A percentile compares a stretch with the other conserved stretches of the same genome.
Conservation (phyloP, 768 basidiomycete species). For the Podaxis sp. region DNA sequence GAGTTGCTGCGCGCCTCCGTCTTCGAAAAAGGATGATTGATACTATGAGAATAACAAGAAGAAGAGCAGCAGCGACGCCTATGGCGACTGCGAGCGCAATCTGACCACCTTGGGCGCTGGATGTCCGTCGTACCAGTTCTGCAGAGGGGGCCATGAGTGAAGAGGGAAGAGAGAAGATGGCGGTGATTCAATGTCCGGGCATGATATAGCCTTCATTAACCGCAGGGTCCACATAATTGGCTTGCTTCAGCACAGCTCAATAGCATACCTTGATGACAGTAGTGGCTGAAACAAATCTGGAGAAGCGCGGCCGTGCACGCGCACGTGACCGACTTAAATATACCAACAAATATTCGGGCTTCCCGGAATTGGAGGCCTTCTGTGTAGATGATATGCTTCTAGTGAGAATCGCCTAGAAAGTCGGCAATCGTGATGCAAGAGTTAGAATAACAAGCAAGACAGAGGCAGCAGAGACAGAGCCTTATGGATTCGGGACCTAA, state of each 20-base stretch:
- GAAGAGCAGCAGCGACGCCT: not conserved
- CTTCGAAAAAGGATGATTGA: slow-evolving; percentile 1
- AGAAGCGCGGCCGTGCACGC: not conserved
- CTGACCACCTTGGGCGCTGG: not conserved
- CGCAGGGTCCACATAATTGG: not conserved
- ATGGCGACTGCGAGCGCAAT: not conserved
- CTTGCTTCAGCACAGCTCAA: slow-evolving; percentile 7
- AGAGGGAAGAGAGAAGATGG: not conserved
- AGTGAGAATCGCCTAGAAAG: too few species aligned
- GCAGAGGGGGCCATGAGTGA: slow-evolving; percentile 1
- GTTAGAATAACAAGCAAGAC: not conserved
- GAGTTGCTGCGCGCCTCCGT: not conserved
- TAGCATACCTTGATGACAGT: not conserved
- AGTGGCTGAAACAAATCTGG: slow-evolving; percentile 6
- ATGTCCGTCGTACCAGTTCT: not conserved
- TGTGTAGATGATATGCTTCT: too few species aligned
- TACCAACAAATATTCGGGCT: not conserved
- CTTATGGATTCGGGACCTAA: not conserved
- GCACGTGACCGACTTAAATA: not conserved
- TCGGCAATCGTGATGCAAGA: not conserved
- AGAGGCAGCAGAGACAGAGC: not conserved
- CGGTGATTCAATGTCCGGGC: not conserved
- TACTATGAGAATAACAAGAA: not conserved
- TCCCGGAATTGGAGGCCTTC: not conserved
- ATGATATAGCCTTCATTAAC: slow-evolving; percentile 1